Evolutionary conservation across 129 eudicot genomes (phyloP).

Genomic region (Saussurea involucrata): DNA sequence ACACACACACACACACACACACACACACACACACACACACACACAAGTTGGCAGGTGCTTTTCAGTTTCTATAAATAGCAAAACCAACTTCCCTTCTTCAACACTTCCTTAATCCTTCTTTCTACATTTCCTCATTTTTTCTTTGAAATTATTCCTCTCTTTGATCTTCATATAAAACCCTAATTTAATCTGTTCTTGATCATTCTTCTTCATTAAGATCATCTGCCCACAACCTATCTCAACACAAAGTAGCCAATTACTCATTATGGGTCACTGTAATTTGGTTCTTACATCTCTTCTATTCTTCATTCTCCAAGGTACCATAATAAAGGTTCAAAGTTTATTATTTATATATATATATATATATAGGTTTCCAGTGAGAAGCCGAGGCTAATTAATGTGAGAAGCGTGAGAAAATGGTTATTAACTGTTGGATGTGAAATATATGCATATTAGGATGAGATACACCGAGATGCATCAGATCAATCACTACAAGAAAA

Average conservation of each 20-base stretch:
- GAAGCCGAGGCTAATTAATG: too few species aligned
- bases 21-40: background rate
- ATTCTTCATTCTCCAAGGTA: conserved; percentile 14
- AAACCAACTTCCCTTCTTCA: background rate
- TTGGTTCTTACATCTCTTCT: conserved; percentile 3
- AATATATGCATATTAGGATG: too few species aligned
- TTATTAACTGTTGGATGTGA: too few species aligned
- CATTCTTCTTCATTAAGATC: background rate
- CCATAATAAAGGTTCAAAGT: too few species aligned
- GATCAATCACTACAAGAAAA: too few species aligned
- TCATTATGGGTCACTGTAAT: conserved; percentile 13
- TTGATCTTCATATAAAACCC: background rate
- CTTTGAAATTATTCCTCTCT: background rate
- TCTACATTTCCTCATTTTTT: conserved; percentile 6
- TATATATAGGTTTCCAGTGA: too few species aligned
- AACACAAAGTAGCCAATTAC: background rate
- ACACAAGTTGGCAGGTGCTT: conserved; percentile 13
- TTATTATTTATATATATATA: too few species aligned
- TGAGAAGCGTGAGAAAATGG: too few species aligned
- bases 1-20: background rate
- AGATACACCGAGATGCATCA: too few species aligned
- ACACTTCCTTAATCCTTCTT: conserved; percentile 7
- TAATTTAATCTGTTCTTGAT: background rate
- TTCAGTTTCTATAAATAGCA: background rate
- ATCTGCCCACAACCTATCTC: background rate